Percentiles rank a stretch among this genome's conserved stretches.
These are phyloP conservation scores for Acanthamoeba lenticulata DNA, from an alignment of 208 protist genomes.

Conservation along the genomic window DNA sequence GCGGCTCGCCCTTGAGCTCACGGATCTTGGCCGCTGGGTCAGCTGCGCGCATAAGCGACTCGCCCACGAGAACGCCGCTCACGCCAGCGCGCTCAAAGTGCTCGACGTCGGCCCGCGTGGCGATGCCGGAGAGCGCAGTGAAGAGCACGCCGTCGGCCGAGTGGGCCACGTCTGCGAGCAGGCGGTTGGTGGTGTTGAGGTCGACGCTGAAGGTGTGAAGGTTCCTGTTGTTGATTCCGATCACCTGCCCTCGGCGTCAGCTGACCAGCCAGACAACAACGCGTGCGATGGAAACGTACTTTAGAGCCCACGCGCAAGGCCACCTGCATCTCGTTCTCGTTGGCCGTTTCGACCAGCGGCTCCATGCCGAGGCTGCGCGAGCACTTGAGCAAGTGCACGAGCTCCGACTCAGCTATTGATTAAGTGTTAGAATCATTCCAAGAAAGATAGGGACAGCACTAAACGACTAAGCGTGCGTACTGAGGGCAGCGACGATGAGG, in stretches of 20 bases:
- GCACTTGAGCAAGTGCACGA: slow-evolving; percentile 50
- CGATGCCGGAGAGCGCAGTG: slow-evolving; percentile 20
- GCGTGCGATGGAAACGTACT: not conserved
- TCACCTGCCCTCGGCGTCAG: slow-evolving; percentile 64
- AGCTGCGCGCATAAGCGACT: slow-evolving; percentile 78
- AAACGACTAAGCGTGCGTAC: not conserved
- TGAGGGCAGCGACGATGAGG: slow-evolving; percentile 83
- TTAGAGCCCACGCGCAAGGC: slow-evolving; percentile 64
- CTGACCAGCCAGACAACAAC: not conserved
- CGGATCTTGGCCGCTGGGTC: slow-evolving; percentile 52
- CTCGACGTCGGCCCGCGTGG: slow-evolving; percentile 73
- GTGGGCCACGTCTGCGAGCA: not conserved
- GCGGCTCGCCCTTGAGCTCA: not conserved
- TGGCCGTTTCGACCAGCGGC: slow-evolving; percentile 81
- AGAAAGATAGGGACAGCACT: not conserved
- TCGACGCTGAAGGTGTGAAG: slow-evolving; percentile 80
- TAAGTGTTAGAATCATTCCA: not conserved
- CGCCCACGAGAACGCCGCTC: slow-evolving; percentile 81
- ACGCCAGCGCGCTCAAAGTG: slow-evolving; percentile 43
- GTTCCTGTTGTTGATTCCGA: slow-evolving; percentile 87
- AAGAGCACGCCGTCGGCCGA: slow-evolving; percentile 8
- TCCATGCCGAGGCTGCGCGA: slow-evolving; percentile 82
- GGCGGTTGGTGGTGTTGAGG: slow-evolving; percentile 65
- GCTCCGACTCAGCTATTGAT: not conserved
- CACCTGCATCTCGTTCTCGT: slow-evolving; percentile 68